Evolutionary conservation across 768 basidiomycete genomes (phyloP).

Genomic region (Tulasnella calospora): DNA sequence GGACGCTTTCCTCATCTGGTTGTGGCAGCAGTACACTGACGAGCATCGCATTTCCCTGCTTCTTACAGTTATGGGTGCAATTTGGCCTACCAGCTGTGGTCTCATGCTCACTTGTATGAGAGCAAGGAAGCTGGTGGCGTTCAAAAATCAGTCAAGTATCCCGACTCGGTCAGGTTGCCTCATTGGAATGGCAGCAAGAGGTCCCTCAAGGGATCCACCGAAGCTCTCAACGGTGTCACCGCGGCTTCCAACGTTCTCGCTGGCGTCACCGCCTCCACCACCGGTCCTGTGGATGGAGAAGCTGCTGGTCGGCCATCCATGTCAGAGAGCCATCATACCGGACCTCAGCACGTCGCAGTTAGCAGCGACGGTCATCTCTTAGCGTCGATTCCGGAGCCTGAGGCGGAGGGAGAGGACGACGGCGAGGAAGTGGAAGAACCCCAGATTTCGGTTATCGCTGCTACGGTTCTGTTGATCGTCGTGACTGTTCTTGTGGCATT

Average conservation of each 20-base stretch:
- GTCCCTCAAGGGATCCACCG: background rate
- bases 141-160: background rate
- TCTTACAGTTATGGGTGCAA: constrained; percentile 63
- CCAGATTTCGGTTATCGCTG: constrained; percentile 50
- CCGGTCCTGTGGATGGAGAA: background rate
- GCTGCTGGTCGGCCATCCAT: background rate
- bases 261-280: background rate
- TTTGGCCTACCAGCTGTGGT: constrained; percentile 70
- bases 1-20: background rate
- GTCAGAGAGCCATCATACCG: background rate
- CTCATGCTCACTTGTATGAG: constrained; percentile 67
- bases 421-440: constrained; percentile 51
- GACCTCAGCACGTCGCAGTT: background rate
- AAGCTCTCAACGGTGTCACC: background rate
- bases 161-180: background rate
- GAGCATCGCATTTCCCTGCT: background rate
- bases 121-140: background rate
- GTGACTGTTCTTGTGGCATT: constrained; percentile 62
- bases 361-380: background rate
- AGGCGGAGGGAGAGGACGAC: constrained; percentile 32
- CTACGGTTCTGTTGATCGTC: constrained; percentile 48
- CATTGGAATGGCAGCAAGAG: background rate
- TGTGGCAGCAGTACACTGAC: background rate
- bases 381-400: background rate
- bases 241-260: background rate